Evolutionary conservation across 257 asterid species (phyloP).

Genomic region (Solanum etuberosum): DNA sequence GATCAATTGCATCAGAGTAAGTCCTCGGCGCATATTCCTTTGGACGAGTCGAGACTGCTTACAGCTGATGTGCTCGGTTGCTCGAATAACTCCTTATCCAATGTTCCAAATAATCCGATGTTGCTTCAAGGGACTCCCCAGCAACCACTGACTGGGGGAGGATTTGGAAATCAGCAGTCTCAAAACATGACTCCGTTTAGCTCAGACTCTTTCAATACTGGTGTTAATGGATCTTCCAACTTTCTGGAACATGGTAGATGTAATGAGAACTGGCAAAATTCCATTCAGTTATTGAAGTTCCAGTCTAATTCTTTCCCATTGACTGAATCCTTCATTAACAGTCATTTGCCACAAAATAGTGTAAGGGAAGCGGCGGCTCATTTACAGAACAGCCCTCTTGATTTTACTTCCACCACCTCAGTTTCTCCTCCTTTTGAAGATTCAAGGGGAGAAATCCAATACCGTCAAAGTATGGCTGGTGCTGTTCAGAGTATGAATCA

Average conservation of each 20-base stretch:
- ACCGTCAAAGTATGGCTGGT: slow-evolving; percentile 31
- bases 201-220: slow-evolving; percentile 28
- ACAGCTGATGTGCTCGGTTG: slow-evolving; percentile 7
- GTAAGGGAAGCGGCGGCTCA: slow-evolving; percentile 29
- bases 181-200: slow-evolving; percentile 30
- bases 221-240: slow-evolving; percentile 29
- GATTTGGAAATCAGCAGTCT: slow-evolving; percentile 35
- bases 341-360: slow-evolving; percentile 27
- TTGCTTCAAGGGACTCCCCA: slow-evolving; percentile 38
- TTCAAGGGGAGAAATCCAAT: slow-evolving; percentile 31
- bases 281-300: slow-evolving; percentile 29
- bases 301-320: slow-evolving; percentile 32
- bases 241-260: slow-evolving; percentile 40
- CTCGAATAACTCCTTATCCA: slow-evolving; percentile 26
- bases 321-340: slow-evolving; percentile 26
- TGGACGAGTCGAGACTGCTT: slow-evolving; percentile 35
- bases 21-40: slow-evolving; percentile 15
- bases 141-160: slow-evolving; percentile 29
- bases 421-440: slow-evolving; percentile 34
- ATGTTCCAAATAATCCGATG: slow-evolving; percentile 16
- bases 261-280: slow-evolving; percentile 32
- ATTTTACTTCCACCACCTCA: slow-evolving; percentile 25
- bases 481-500: slow-evolving; percentile 27
- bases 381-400: slow-evolving; percentile 25
- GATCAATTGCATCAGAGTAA: slow-evolving; percentile 46